Conservation (phyloP, 2,329 filamentous ascomycete genomes). For the Mycosphaerella sp. region DNA sequence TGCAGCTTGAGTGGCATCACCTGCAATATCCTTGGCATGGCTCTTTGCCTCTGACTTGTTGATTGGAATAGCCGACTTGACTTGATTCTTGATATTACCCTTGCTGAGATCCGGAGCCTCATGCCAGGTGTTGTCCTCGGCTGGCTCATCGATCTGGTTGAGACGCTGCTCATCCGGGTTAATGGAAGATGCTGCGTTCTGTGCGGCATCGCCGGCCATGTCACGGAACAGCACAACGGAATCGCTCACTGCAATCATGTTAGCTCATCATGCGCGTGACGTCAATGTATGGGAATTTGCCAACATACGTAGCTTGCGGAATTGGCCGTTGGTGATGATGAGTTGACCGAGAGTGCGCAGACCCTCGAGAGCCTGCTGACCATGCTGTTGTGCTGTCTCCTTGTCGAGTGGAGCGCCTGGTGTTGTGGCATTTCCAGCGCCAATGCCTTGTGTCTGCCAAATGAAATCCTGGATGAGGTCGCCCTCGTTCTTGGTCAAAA, state of each 20-base stretch:
- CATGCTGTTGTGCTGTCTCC: conserved; percentile 73
- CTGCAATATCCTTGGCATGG: conserved; percentile 51
- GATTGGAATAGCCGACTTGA: conserved; percentile 54
- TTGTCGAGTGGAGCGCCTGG: conserved; percentile 67
- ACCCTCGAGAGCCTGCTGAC: conserved; percentile 74
- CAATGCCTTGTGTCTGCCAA: conserved; percentile 79
- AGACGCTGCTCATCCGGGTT: conserved; percentile 74
- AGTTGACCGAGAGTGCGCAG: conserved; percentile 82
- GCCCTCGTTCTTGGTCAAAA: conserved; percentile 91
- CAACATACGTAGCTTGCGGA: conserved; percentile 74
- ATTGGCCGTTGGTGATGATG: conserved; percentile 92
- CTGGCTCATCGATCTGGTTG: conserved; percentile 70
- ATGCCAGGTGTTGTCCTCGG: conserved; percentile 90
- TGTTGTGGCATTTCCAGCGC: conserved; percentile 53
- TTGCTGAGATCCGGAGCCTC: conserved; percentile 52
- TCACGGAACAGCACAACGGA: conserved; percentile 75
- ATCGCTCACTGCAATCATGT: conserved; percentile 57
- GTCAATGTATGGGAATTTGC: neutral
- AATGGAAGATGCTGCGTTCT: conserved; percentile 67
- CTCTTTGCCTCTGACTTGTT: conserved; percentile 52
- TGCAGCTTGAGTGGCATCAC: conserved; percentile 52
- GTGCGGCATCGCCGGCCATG: conserved; percentile 83
- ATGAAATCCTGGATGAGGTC: conserved; percentile 95
- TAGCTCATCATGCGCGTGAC: neutral
- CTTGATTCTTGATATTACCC: conserved; percentile 61